A percentile compares a stretch with the other conserved stretches of the same genome.
phyloP scores from a whole-genome alignment of 1,284 basidiomycete genomes.

The Hemileia vastatrix region DNA sequence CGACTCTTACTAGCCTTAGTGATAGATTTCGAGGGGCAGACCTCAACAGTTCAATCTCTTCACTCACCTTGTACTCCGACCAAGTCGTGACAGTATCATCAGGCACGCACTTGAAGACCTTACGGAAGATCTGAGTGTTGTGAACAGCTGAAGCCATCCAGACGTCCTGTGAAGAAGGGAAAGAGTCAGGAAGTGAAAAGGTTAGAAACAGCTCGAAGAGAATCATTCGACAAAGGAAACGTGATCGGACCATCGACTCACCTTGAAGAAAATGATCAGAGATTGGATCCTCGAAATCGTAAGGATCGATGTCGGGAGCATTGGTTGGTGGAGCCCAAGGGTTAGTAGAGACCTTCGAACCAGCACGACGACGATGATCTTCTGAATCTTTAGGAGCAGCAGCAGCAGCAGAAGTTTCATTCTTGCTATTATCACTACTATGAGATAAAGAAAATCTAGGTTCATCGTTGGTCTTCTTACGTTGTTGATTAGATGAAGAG shows the following conservation, averaged over 20 bases:
- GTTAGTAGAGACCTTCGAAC: constrained; percentile 26
- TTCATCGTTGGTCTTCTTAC: constrained; percentile 3
- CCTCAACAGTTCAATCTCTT: no score
- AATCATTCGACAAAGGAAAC: not conserved
- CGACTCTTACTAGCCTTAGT: no score
- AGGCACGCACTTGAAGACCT: constrained; percentile 81
- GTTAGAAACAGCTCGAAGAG: not conserved
- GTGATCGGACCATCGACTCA: not conserved
- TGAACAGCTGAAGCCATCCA: constrained; percentile 77
- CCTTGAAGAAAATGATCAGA: constrained; percentile 65
- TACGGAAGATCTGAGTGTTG: constrained; percentile 88
- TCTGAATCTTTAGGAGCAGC: not conserved
- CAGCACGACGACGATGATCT: not conserved
- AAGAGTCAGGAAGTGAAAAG: no score
- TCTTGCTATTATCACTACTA: not conserved
- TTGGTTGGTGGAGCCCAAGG: constrained; percentile 31
- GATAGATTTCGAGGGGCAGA: no score
- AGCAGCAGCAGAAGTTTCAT: no score
- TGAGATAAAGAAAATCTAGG: not conserved
- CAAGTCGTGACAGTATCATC: constrained; percentile 83
- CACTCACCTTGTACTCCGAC: constrained; percentile 89
- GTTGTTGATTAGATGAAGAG: not conserved
- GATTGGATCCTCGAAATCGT: constrained; percentile 79
- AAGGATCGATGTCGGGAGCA: constrained; percentile 61
- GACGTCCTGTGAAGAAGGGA: constrained; percentile 77